Evolutionary conservation across 129 eudicot species (phyloP), one percentile per base, ranked within the genome.

Genomic region (Chrysanthemum lavandulifolium): DNA sequence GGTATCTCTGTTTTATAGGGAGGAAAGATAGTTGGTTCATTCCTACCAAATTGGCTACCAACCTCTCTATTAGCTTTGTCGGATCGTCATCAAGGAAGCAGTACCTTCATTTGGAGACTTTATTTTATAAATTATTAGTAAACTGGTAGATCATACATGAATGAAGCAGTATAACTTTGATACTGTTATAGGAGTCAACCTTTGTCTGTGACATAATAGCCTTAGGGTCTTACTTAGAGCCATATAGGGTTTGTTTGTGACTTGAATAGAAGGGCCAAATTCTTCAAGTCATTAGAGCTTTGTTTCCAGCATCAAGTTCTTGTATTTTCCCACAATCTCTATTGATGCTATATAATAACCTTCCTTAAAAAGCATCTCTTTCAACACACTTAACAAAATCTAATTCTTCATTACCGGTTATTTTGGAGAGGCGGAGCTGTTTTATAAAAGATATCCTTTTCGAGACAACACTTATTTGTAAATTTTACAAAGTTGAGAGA

Each of bases 11-110:
- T 63, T 74, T 81, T 76, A 13, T 52, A 93, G 98, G 98, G 19
- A 87, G 89, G 88, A 93, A 84, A 75, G 98, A 93, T 61, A 84
- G 98, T 75, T 93, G 98, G 98, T 93, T 93, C 73, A 86, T 93
- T 71, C 98, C 97, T 19, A 89, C 98, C 11, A 89, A 93, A 76
- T 73, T 93, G 66, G 97, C 95, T 69, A 93, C 96, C 53, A 90
- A 90, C 61, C 97, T 93, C 76, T 93, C 98, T 51, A 91, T 90
- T 62, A 89, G 98, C 76, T 67, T 93, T 71, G 83, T 97, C 21
- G 98, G 90, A 77, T 68, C 92, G 67, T 76, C 98, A 47, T 80
- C 96, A 57, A 87, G 96, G 76, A 93, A 90, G 66, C 86, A 87
- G 96, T 93, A 84, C 21, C 31, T 57, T 56, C 40, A 53, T 27